These are phyloP conservation scores for Candida germanica DNA, from an alignment of 805 yeast genomes.

Conservation along the genomic window DNA sequence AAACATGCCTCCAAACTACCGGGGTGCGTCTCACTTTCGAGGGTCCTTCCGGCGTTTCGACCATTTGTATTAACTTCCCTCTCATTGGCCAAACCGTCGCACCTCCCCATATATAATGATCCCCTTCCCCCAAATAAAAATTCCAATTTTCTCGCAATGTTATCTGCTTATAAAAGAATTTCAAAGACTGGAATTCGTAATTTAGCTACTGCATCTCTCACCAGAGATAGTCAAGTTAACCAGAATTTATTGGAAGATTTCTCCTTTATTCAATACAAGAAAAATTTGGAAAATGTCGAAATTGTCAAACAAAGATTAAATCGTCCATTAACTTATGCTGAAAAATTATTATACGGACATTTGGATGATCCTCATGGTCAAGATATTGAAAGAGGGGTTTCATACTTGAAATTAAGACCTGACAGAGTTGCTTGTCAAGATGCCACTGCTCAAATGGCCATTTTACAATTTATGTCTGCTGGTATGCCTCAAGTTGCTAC, in stretches of 20 bases:
- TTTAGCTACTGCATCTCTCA: conserved; percentile 50
- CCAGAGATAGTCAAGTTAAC: conserved; percentile 70
- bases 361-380: conserved; percentile 89
- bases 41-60: too few relatives aligned
- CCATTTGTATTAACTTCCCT: conserved; percentile 12
- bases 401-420: conserved; percentile 91
- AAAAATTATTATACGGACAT: conserved; percentile 92
- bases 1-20: too few relatives aligned
- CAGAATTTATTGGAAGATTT: conserved; percentile 79
- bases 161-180: conserved; percentile 37
- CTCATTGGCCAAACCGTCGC: conserved; percentile 12
- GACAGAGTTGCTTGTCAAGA: conserved; percentile 99
- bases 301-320: conserved; percentile 77
- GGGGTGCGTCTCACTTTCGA: too few relatives aligned
- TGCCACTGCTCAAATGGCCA: conserved; percentile 98
- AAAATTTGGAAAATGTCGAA: conserved; percentile 82
- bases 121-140: background rate
- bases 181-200: conserved; percentile 40
- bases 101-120: background rate
- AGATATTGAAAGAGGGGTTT: conserved; percentile 79
- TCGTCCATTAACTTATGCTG: conserved; percentile 93
- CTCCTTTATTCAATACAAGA: conserved; percentile 88
- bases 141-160: conserved; percentile 22
- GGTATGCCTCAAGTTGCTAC: conserved; percentile 89
- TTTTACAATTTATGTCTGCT: conserved; percentile 94